Base-by-base conservation (phyloP, 805 yeast genomes). In the Saccharomycopsis synnaedendra region DNA sequence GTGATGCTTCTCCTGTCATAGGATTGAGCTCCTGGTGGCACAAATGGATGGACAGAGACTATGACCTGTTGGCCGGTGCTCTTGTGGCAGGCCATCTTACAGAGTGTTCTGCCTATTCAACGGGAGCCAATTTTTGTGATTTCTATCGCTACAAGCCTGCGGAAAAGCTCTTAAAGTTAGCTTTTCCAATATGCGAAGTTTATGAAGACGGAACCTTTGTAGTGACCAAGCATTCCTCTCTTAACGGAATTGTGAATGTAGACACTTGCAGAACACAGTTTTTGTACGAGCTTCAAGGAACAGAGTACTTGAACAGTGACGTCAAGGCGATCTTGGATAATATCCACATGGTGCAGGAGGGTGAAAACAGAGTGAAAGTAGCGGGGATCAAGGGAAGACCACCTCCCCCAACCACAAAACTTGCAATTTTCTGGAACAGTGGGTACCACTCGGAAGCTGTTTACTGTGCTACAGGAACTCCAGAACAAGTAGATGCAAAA, bases 261-360 rank as follows among this genome's bases (percentile, higher is more conserved):
- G 58, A 55, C 41, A 50, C 49, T 10, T 33, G 46, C n/a, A 45
- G 46, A 11, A 42, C 48, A 7, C 59, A 56, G 53, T 49, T 56
- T 30, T 43, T 57, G n/a, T 57, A 57, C 40, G 60, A 57, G 44
- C 48, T 57, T n/a, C 60, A 57, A 48, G 60, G 60, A n/a, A 48
- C 47, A n/a, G 44, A 54, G 35, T 57, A 57, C 41, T 41, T 57
- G 37, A 57, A 57, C 47, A 38, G 50, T 11, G 60, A 57, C 42
- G 60, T 57, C 36, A 56, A 41, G 30, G 60, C 60, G 3, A 47
- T 52, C 36, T 11, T 57, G 4, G 41, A 39, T 11, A 40, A 52
- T 10, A 40, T 54, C 7, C 29, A 29, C n/a, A 40, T 56, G n/a
- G 43, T 30, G 33, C 39, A 47, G 11, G 37, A 43, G 9, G 55